These are phyloP conservation scores for Tetrahymena borealis DNA, from an alignment of 73 alveolate species.

Conservation along the genomic window DNA sequence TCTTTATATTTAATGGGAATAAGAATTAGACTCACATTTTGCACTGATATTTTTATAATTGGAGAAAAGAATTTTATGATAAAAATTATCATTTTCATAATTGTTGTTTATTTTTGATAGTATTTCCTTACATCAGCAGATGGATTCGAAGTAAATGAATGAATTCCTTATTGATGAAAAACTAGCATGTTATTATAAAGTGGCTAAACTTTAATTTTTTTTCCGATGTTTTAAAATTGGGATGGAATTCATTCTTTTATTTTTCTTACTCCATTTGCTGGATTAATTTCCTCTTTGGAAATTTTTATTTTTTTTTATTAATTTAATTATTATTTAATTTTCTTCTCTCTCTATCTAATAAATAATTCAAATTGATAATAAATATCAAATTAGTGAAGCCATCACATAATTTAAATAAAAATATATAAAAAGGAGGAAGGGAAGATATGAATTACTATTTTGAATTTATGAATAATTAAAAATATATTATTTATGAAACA, in stretches of 20 bases:
- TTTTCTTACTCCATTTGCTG: background rate
- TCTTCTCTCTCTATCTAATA: background rate
- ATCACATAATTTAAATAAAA: no score
- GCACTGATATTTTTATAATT: no score
- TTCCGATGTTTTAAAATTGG: background rate
- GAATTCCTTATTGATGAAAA: background rate
- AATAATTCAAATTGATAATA: no score
- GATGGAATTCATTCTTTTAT: background rate
- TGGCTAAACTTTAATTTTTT: conserved; percentile 1
- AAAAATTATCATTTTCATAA: no score
- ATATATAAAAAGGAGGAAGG: no score
- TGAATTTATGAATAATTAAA: no score
- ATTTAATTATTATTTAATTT: background rate
- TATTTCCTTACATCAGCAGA: background rate
- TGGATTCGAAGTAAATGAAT: background rate
- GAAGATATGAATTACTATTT: no score
- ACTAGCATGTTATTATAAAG: background rate
- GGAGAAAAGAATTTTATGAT: no score
- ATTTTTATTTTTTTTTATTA: background rate
- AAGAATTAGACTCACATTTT: no score
- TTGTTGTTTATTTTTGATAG: background rate
- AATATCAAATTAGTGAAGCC: no score
- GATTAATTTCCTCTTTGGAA: background rate
- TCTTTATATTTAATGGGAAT: no score
- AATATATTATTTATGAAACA: no score